These are phyloP conservation scores for Tulasnella sp. DNA, from an alignment of 768 basidiomycete species.

Conservation along the genomic window DNA sequence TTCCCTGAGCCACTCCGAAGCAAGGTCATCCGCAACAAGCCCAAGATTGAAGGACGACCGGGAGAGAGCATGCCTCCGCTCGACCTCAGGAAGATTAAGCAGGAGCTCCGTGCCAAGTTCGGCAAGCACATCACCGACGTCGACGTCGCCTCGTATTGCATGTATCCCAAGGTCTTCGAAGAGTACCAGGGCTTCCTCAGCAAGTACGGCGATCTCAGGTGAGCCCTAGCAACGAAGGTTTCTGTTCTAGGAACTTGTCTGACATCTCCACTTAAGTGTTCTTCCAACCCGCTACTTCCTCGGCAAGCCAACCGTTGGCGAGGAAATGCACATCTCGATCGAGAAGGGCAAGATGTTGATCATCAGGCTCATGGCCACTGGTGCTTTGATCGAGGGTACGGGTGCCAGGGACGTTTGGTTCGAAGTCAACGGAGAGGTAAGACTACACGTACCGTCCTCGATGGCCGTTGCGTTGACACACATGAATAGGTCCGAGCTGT, in stretches of 20 bases:
- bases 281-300: slow-evolving; percentile 98
- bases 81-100: slow-evolving; percentile 96
- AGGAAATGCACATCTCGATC: slow-evolving; percentile 96
- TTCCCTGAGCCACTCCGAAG: slow-evolving; percentile 97
- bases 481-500: slow-evolving; percentile 86
- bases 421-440: slow-evolving; percentile 93
- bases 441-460: background rate
- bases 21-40: slow-evolving; percentile 89
- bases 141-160: slow-evolving; percentile 94
- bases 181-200: slow-evolving; percentile 94
- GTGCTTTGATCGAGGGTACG: slow-evolving; percentile 87
- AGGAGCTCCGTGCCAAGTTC: slow-evolving; percentile 88
- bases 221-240: slow-evolving; percentile 39
- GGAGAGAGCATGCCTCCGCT: slow-evolving; percentile 85
- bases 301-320: slow-evolving; percentile 84
- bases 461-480: too few relatives aligned
- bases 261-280: slow-evolving; percentile 57
- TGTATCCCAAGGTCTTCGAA: slow-evolving; percentile 99
- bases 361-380: slow-evolving; percentile 92
- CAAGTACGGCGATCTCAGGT: slow-evolving; percentile 96
- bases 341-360: slow-evolving; percentile 97
- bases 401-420: slow-evolving; percentile 98
- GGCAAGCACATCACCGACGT: slow-evolving; percentile 92
- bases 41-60: slow-evolving; percentile 91
- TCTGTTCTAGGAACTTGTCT: background rate